Percentiles rank a stretch among this genome's conserved stretches.
phyloP scores from a whole-genome alignment of 2,329 filamentous ascomycete genomes.

The Pseudogymnoascus sp. region DNA sequence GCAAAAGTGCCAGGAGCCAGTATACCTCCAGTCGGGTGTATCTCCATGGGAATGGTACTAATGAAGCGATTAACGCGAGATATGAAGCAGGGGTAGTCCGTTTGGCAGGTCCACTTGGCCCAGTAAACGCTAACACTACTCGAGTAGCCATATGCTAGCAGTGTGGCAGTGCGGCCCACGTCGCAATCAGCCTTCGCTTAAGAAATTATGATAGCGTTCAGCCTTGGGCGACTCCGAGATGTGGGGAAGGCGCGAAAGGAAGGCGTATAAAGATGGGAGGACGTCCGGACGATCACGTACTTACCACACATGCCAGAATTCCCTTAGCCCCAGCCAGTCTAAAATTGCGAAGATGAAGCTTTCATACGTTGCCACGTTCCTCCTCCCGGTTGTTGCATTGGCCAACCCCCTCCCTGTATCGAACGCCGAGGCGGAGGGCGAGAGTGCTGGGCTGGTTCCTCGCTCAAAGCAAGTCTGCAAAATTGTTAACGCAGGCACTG shows the following conservation, averaged over 20 bases:
- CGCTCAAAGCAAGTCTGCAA: not conserved
- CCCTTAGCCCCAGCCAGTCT: not conserved
- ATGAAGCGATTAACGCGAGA: not conserved
- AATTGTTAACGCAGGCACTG: not conserved
- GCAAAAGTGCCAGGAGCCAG: not conserved
- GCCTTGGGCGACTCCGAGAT: not conserved
- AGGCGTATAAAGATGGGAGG: not conserved
- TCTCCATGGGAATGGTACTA: no score
- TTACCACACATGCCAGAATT: not conserved
- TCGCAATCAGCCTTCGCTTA: no score
- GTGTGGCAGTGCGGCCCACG: not conserved
- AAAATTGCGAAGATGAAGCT: not conserved
- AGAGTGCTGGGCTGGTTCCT: not conserved
- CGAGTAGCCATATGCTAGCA: no score
- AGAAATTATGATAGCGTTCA: not conserved
- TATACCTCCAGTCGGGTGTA: no score
- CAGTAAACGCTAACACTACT: not conserved
- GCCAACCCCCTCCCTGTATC: not conserved
- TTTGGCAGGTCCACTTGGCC: not conserved
- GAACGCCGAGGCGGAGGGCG: not conserved
- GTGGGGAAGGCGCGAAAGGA: not conserved
- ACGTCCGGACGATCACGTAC: not conserved
- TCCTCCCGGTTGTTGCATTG: not conserved
- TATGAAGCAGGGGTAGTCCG: not conserved
- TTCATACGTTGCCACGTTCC: not conserved